Conservation (phyloP, 2,329 filamentous ascomycete species). For the Penicillium crustosum region DNA sequence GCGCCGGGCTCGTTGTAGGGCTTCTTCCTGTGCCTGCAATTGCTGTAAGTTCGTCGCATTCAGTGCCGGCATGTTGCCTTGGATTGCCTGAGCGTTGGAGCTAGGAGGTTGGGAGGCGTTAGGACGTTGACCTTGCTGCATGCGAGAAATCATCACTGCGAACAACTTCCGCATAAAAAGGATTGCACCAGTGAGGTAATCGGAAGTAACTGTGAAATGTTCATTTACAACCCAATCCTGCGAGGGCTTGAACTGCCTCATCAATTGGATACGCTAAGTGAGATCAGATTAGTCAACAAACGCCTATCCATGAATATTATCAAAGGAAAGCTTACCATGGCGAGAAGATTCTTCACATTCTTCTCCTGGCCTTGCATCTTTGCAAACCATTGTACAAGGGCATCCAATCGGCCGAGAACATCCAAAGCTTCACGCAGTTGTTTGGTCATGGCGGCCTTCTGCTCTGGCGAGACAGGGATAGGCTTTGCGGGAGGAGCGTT, state of each 20-base stretch:
- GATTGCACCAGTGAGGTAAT: conserved; percentile 40
- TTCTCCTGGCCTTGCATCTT: conserved; percentile 44
- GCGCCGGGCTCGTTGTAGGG: conserved; percentile 40
- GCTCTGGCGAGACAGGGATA: conserved; percentile 39
- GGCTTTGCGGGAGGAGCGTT: conserved; percentile 34
- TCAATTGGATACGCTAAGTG: conserved; percentile 43
- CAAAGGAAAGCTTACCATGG: conserved; percentile 35
- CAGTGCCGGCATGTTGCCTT: conserved; percentile 36
- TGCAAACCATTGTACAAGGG: conserved; percentile 41
- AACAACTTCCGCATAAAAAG: conserved; percentile 45
- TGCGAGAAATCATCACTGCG: conserved; percentile 37
- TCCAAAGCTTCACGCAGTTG: conserved; percentile 43
- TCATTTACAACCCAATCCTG: conserved; percentile 46
- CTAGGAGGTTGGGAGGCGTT: conserved; percentile 22
- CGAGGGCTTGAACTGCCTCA: conserved; percentile 46
- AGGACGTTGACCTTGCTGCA: conserved; percentile 35
- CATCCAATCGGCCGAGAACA: conserved; percentile 46
- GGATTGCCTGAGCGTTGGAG: conserved; percentile 22
- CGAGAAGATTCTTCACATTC: conserved; percentile 37
- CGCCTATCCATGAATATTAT: not conserved
- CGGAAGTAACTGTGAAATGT: conserved; percentile 45
- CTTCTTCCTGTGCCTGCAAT: conserved; percentile 49
- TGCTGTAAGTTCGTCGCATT: conserved; percentile 51
- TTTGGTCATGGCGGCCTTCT: conserved; percentile 41
- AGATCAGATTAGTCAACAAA: conserved; percentile 17